Evolutionary conservation across 148 eudicot species (phyloP).

Genomic region (Vaccinium vitisidaea): DNA sequence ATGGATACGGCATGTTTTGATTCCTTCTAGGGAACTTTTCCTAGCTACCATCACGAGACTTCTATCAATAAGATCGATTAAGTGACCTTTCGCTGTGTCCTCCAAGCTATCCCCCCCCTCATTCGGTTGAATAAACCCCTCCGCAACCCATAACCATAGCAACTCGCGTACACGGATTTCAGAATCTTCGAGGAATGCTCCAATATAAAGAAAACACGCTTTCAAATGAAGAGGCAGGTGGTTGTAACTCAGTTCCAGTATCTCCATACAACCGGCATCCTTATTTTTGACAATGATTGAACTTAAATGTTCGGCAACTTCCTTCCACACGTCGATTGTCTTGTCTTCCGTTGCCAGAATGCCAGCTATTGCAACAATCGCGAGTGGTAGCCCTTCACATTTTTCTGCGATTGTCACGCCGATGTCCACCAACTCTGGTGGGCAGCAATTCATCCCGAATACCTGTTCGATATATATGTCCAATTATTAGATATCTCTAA

Average conservation of each 20-base stretch:
- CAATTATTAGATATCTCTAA: too few relatives aligned
- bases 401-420: too few relatives aligned
- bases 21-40: conserved; percentile 26
- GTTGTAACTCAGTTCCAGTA: too few relatives aligned
- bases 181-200: conserved; percentile 19
- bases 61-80: conserved; percentile 42
- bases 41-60: conserved; percentile 35
- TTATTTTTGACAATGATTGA: conserved; percentile 18
- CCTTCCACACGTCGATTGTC: conserved; percentile 21
- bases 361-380: conserved; percentile 38
- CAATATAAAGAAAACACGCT: conserved; percentile 28
- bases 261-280: conserved; percentile 15
- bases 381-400: conserved; percentile 36
- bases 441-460: neutral
- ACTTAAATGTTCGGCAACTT: conserved; percentile 20
- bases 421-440: too few relatives aligned
- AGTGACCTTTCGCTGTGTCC: conserved; percentile 31
- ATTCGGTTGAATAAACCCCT: conserved; percentile 32
- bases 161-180: conserved; percentile 37
- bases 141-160: conserved; percentile 39
- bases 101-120: conserved; percentile 12
- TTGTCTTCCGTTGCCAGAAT: conserved; percentile 10
- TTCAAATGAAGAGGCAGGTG: conserved; percentile 23
- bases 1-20: conserved; percentile 47
- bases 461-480: too few relatives aligned